These are phyloP conservation scores for Aspergillus sp. DNA, from an alignment of 2,329 filamentous ascomycete species.

Conservation along the genomic window DNA sequence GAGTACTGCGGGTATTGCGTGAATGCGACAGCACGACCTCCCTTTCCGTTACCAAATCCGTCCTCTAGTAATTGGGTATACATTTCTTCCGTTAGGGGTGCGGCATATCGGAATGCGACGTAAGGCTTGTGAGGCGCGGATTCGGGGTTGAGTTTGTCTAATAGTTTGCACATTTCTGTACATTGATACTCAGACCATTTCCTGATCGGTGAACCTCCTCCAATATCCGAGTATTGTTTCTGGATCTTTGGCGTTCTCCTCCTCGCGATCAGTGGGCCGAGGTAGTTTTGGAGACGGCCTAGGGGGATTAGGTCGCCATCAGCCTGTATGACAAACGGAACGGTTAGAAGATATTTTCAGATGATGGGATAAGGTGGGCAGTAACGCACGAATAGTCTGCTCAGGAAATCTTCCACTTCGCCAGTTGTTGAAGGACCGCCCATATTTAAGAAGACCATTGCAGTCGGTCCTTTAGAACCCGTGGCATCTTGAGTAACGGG, in stretches of 20 bases:
- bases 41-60: constrained; percentile 84
- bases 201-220: constrained; percentile 94
- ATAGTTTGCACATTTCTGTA: constrained; percentile 92
- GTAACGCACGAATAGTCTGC: constrained; percentile 78
- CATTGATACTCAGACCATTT: constrained; percentile 98
- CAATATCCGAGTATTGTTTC: constrained; percentile 92
- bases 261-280: constrained; percentile 82
- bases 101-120: constrained; percentile 92
- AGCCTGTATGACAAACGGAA: constrained; percentile 54
- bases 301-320: constrained; percentile 96
- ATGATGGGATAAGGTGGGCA: neutral
- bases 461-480: constrained; percentile 76
- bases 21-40: constrained; percentile 93
- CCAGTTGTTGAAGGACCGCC: constrained; percentile 85
- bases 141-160: constrained; percentile 86
- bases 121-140: constrained; percentile 97
- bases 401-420: constrained; percentile 88
- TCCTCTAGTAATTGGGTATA: constrained; percentile 80
- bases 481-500: constrained; percentile 77
- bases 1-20: constrained; percentile 99
- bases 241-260: constrained; percentile 94
- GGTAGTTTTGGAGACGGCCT: constrained; percentile 83
- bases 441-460: constrained; percentile 99
- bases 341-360: constrained; percentile 2
- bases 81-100: constrained; percentile 91